Base-by-base conservation (phyloP, 2,329 filamentous ascomycete species). In the Xylariaceae sp. region DNA sequence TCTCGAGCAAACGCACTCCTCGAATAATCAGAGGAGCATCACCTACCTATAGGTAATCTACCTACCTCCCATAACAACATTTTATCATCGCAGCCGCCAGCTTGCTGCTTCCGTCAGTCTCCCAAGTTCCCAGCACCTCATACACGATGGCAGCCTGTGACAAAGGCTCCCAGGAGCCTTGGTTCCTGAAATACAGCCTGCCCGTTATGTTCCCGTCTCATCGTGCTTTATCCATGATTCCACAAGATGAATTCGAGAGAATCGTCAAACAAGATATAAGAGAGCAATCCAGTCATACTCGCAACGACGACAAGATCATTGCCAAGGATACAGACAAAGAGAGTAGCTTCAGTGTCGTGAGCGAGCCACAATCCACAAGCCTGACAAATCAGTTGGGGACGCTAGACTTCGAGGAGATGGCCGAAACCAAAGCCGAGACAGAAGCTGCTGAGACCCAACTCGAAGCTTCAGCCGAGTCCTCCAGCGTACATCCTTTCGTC, bases 401-500 rank as follows among this genome's bases (percentile, higher is more conserved):
- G 32, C 14, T 37, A 10, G 32, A 37, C 9, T 3, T 37, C 32
- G 32, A 37, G 12, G 32, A 37, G 14, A 37, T 16, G 14, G 32
- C 14, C 5, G 14, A 10, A 12, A 16, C 5, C n/a, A 45, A 59
- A n/a, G 4, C 44, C 6, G 46, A 53, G 7, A 16, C 53, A 18
- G 21, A 9, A 16, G 26, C 55, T 10, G 18, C 43, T 19, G 49
- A 45, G 10, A 10, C 40, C 10, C 16, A 21, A 7, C 3, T 7
- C n/a, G 23, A 18, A 40, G 26, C 44, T 16, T 18, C 44, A 10
- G 50, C 18, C 26, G 20, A 42, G 14, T 29, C 37, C 16, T 26
- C 44, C 12, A 20, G 21, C 16, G 51, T 40, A 0, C 57, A 71
- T 42, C 67, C 71, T 9, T 76, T 76, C 59, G 73, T 77, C 66